phyloP scores from a whole-genome alignment of 306 rosid species.

The Inga laurina region DNA sequence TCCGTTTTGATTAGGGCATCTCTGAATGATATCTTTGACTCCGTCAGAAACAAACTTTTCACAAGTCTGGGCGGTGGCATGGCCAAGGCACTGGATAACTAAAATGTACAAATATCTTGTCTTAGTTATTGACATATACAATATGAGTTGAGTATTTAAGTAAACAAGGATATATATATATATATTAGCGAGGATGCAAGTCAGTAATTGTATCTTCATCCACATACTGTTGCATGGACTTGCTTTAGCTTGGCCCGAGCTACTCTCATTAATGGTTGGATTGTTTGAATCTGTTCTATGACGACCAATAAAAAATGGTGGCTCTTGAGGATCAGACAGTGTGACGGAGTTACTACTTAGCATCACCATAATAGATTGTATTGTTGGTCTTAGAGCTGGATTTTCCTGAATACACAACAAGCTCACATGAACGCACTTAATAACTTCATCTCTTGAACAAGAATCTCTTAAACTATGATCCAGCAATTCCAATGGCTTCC shows the following conservation, averaged over 20 bases:
- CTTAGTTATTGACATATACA: too few relatives aligned
- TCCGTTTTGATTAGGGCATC: constrained; percentile 29
- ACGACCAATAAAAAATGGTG: background rate
- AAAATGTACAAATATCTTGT: too few relatives aligned
- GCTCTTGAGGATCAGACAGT: background rate
- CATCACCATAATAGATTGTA: background rate
- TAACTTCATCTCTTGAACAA: background rate
- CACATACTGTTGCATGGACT: too few relatives aligned
- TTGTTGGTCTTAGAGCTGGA: background rate
- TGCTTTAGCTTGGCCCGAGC: too few relatives aligned
- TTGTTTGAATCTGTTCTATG: background rate
- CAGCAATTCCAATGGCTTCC: too few relatives aligned
- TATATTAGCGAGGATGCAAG: too few relatives aligned
- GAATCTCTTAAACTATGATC: too few relatives aligned
- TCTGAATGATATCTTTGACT: background rate
- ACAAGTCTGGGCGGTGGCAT: constrained; percentile 1
- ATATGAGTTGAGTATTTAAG: background rate
- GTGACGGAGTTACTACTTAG: background rate
- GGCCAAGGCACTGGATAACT: constrained; percentile 38
- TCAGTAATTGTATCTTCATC: too few relatives aligned
- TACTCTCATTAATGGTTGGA: too few relatives aligned
- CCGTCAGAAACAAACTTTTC: constrained; percentile 33
- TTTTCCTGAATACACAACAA: background rate
- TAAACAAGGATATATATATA: too few relatives aligned
- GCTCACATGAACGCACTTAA: background rate